Evolutionary conservation across 495 filamentous ascomycete genomes (phyloP).

Genomic region (Terfezia claveryi): DNA sequence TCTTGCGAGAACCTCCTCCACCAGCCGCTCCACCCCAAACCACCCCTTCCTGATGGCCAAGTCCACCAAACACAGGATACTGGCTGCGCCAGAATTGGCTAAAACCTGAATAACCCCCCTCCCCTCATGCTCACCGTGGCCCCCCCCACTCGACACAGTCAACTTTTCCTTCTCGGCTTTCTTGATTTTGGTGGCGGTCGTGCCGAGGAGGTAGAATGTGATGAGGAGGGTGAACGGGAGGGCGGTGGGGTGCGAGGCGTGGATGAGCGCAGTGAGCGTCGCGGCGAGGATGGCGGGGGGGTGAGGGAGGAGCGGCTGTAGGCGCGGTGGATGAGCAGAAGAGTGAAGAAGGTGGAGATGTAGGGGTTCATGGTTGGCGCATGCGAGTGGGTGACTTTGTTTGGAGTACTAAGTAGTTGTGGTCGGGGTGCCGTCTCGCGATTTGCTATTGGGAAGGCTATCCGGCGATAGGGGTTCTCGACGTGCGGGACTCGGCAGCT

Average conservation of each 20-base stretch:
- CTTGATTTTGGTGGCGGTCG: conserved; percentile 71
- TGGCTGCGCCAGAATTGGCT: background rate
- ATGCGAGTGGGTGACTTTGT: no score
- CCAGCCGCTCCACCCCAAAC: no score
- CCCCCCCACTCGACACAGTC: conserved; percentile 28
- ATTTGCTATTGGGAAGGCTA: no score
- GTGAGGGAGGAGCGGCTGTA: conserved; percentile 33
- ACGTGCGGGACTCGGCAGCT: no score
- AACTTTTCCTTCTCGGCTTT: conserved; percentile 62
- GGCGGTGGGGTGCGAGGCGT: conserved; percentile 78
- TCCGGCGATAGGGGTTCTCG: no score
- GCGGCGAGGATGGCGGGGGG: conserved; percentile 51
- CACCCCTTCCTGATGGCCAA: no score
- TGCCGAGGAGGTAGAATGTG: conserved; percentile 75
- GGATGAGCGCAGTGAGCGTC: conserved; percentile 45
- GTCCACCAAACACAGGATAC: no score
- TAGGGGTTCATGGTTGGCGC: background rate
- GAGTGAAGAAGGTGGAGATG: background rate
- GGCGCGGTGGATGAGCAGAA: conserved; percentile 12
- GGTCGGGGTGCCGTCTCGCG: no score
- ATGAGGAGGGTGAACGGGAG: conserved; percentile 62
- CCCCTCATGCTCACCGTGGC: background rate
- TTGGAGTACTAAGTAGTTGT: no score
- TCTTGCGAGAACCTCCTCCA: no score
- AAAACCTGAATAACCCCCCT: background rate